phyloP scores from a whole-genome alignment of 768 basidiomycete genomes.

The Hysterangium stoloniferum region DNA sequence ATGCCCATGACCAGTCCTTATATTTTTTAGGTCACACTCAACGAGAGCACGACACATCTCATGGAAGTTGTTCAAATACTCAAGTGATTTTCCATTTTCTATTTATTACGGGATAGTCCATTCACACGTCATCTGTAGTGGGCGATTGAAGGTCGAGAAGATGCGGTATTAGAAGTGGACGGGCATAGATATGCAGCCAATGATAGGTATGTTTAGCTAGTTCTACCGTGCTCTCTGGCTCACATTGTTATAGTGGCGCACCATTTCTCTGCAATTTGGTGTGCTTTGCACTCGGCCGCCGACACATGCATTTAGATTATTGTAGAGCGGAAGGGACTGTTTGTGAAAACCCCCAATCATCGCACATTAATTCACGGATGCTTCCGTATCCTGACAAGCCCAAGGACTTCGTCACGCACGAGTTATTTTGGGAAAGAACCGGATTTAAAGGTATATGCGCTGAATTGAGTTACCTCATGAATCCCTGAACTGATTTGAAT shows the following conservation, averaged over 20 bases:
- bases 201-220: conserved; percentile 12
- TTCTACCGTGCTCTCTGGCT: neutral
- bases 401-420: conserved; percentile 51
- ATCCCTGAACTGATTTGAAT: neutral
- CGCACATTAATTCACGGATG: conserved; percentile 39
- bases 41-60: conserved; percentile 52
- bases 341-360: conserved; percentile 37
- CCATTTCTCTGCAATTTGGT: conserved; percentile 57
- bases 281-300: conserved; percentile 41
- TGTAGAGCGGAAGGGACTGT: conserved; percentile 35
- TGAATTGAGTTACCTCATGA: too few species aligned
- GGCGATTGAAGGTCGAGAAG: conserved; percentile 47
- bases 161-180: conserved; percentile 41
- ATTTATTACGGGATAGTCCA: neutral
- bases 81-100: neutral
- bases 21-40: conserved; percentile 47
- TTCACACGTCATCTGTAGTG: conserved; percentile 54
- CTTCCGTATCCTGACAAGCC: conserved; percentile 37
- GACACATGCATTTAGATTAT: conserved; percentile 51
- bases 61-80: conserved; percentile 28
- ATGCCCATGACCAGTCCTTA: too few species aligned
- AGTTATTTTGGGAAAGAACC: conserved; percentile 48
- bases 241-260: conserved; percentile 39
- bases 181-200: conserved; percentile 36
- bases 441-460: conserved; percentile 43